Percentiles rank a stretch among this genome's conserved stretches.
phyloP scores from a whole-genome alignment of 1,284 basidiomycete genomes.

The Cryptococcus maquisensis region DNA sequence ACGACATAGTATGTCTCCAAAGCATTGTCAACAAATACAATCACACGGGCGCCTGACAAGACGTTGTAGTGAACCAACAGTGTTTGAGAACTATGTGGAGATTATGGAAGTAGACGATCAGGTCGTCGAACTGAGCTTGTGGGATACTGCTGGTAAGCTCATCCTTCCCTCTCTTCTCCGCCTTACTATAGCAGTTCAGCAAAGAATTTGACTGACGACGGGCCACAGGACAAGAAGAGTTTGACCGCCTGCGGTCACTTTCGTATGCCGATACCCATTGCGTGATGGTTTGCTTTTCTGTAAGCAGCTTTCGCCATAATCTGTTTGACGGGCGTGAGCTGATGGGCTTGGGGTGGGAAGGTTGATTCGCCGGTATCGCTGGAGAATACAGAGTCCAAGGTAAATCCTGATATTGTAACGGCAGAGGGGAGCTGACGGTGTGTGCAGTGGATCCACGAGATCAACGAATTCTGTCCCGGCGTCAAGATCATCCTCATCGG shows the following conservation, averaged over 20 bases:
- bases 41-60: background rate
- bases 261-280: slow-evolving; percentile 94
- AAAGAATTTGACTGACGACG: slow-evolving; percentile 1
- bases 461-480: slow-evolving; percentile 79
- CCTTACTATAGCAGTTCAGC: background rate
- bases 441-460: slow-evolving; percentile 45
- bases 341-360: slow-evolving; percentile 46
- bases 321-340: too few relatives aligned
- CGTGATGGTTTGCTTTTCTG: slow-evolving; percentile 90
- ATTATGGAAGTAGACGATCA: slow-evolving; percentile 76
- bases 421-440: background rate
- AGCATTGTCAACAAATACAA: background rate
- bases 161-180: too few relatives aligned
- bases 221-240: slow-evolving; percentile 84
- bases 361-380: slow-evolving; percentile 86
- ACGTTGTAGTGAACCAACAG: slow-evolving; percentile 68
- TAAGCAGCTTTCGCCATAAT: slow-evolving; percentile 50
- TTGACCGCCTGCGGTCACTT: slow-evolving; percentile 82
- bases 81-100: slow-evolving; percentile 91
- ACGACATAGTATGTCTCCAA: slow-evolving; percentile 32
- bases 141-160: slow-evolving; percentile 87
- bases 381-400: slow-evolving; percentile 89
- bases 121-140: slow-evolving; percentile 80
- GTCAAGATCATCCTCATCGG: slow-evolving; percentile 89
- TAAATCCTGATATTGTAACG: slow-evolving; percentile 39